Conservation (phyloP, 768 basidiomycete genomes). For the Paxillus involutus region DNA sequence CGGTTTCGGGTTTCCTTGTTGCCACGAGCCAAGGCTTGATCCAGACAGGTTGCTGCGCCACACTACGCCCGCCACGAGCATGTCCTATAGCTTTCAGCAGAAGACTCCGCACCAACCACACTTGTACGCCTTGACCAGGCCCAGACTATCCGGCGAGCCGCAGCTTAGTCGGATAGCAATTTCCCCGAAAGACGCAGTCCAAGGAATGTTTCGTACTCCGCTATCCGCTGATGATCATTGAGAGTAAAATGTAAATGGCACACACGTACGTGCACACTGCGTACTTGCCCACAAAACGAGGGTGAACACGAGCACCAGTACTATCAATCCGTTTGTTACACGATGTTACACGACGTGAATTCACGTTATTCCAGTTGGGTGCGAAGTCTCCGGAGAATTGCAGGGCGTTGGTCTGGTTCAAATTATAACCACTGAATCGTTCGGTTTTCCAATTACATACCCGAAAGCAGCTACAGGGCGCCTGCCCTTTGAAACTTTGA, state of each 20-base stretch:
- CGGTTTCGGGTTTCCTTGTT: not conserved
- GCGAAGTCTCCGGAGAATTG: not conserved
- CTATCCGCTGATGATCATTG: not conserved
- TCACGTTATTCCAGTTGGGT: constrained; percentile 9
- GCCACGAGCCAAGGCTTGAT: not conserved
- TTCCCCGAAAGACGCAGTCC: constrained; percentile 8
- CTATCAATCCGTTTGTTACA: not conserved
- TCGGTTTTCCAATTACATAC: not conserved
- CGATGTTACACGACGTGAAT: constrained; percentile 2
- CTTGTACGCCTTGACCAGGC: not conserved
- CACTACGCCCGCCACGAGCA: not conserved
- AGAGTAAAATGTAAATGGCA: not conserved
- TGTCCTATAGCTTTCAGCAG: not conserved
- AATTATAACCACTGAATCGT: not conserved
- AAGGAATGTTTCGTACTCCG: not conserved
- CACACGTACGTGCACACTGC: constrained; percentile 26
- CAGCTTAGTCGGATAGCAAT: constrained; percentile 8
- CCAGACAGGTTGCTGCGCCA: not conserved
- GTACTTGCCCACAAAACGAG: constrained; percentile 14
- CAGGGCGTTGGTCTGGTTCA: not conserved
- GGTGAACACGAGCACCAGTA: constrained; percentile 17
- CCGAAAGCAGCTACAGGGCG: no score
- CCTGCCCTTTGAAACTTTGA: no score
- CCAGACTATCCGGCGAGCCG: not conserved
- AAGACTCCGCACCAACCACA: constrained; percentile 18